phyloP scores from a whole-genome alignment of 768 basidiomycete genomes.

The Mycena crocata region DNA sequence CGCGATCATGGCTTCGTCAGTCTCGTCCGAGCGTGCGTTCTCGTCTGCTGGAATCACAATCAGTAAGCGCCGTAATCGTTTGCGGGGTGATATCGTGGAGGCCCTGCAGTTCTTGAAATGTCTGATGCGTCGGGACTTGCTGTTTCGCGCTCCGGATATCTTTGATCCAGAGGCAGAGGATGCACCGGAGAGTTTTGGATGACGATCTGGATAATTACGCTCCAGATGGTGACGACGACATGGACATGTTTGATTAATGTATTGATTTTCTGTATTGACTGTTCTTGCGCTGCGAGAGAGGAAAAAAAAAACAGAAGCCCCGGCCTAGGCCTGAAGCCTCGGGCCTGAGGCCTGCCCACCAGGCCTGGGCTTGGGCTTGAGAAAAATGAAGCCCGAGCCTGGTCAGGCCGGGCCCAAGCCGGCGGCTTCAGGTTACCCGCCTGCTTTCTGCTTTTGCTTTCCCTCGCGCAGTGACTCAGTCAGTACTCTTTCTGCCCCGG shows the following conservation, averaged over 20 bases:
- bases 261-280: neutral
- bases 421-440: slow-evolving; percentile 31
- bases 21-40: slow-evolving; percentile 52
- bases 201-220: slow-evolving; percentile 26
- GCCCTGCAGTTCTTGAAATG: slow-evolving; percentile 47
- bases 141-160: slow-evolving; percentile 39
- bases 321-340: slow-evolving; percentile 17
- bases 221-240: neutral
- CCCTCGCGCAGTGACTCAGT: too few species aligned
- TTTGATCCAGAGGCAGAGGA: slow-evolving; percentile 14
- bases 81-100: slow-evolving; percentile 50
- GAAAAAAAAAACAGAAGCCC: slow-evolving; percentile 12
- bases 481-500: too few species aligned
- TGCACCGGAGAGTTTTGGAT: slow-evolving; percentile 11
- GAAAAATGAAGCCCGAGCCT: slow-evolving; percentile 36
- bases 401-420: slow-evolving; percentile 39
- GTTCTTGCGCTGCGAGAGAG: neutral
- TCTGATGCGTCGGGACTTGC: slow-evolving; percentile 34
- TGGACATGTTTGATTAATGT: neutral
- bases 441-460: too few species aligned
- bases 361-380: slow-evolving; percentile 30
- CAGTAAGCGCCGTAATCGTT: slow-evolving; percentile 45
- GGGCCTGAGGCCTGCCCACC: slow-evolving; percentile 25
- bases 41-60: slow-evolving; percentile 54
- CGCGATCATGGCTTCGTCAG: slow-evolving; percentile 44